Conservation (phyloP, 2,329 filamentous ascomycete genomes). For the Periglandula ipomoeae region DNA sequence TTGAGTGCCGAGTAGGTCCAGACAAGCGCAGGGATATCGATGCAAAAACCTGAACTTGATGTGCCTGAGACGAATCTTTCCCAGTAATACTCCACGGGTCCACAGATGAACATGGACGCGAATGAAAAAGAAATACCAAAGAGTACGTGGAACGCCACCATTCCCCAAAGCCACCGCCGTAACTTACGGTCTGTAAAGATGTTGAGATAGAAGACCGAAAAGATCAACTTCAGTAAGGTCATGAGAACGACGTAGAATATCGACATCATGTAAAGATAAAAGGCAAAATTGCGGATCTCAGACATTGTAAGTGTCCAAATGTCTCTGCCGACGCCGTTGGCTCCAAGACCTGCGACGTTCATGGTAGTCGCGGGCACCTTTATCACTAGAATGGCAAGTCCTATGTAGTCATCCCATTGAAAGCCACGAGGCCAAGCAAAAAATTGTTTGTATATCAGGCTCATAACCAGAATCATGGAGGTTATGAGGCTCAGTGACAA, state of each 20-base stretch:
- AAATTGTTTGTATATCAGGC: no score
- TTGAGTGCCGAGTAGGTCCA: constrained; percentile 38
- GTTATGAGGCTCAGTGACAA: no score
- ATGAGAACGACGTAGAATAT: constrained; percentile 31
- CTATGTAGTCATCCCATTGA: no score
- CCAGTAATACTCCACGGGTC: constrained; percentile 37
- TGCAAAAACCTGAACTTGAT: constrained; percentile 27
- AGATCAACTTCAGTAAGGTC: constrained; percentile 33
- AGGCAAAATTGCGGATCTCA: constrained; percentile 18
- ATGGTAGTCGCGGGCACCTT: no score
- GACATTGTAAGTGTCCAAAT: no score
- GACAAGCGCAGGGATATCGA: constrained; percentile 32
- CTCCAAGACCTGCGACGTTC: no score
- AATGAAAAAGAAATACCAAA: constrained; percentile 29
- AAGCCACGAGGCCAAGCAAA: no score
- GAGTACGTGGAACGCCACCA: constrained; percentile 23
- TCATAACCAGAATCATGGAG: no score
- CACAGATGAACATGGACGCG: constrained; percentile 34
- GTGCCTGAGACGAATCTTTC: constrained; percentile 33
- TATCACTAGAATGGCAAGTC: no score
- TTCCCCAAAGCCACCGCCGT: constrained; percentile 25
- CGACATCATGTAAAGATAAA: constrained; percentile 28
- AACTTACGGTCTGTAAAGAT: constrained; percentile 32
- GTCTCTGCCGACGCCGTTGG: no score
- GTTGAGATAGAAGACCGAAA: constrained; percentile 39